phyloP scores from a whole-genome alignment of 495 filamentous ascomycete species.

The Penicillium canescens region DNA sequence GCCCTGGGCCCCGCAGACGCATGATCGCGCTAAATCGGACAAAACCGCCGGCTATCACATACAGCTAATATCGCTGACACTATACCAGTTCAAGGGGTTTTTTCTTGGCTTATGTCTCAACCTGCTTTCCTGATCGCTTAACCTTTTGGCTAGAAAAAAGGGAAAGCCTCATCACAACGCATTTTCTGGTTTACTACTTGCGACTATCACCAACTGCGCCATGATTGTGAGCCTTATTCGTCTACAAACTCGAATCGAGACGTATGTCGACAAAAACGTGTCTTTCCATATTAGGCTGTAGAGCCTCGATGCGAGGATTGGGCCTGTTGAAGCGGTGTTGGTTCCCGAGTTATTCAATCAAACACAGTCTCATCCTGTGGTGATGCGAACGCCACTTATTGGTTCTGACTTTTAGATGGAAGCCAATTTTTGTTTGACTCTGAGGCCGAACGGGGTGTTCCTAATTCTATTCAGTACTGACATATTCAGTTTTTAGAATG shows the following conservation, averaged over 20 bases:
- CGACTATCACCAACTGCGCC: conserved; percentile 44
- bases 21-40: conserved; percentile 7
- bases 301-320: too few species aligned
- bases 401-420: too few species aligned
- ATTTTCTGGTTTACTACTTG: conserved; percentile 9
- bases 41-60: conserved; percentile 3
- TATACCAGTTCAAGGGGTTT: neutral
- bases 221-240: conserved; percentile 7
- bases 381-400: too few species aligned
- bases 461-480: neutral
- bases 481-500: neutral
- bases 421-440: too few species aligned
- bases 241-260: neutral
- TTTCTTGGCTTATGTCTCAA: neutral
- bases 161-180: conserved; percentile 16
- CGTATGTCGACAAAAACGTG: too few species aligned
- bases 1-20: neutral
- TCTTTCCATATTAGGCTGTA: too few species aligned
- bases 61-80: conserved; percentile 1
- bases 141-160: neutral
- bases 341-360: too few species aligned
- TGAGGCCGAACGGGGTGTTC: too few species aligned
- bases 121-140: neutral
- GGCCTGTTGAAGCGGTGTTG: too few species aligned
- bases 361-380: too few species aligned